Base-by-base conservation (phyloP, 805 yeast species). In the Spencermartinsiella europaea region DNA sequence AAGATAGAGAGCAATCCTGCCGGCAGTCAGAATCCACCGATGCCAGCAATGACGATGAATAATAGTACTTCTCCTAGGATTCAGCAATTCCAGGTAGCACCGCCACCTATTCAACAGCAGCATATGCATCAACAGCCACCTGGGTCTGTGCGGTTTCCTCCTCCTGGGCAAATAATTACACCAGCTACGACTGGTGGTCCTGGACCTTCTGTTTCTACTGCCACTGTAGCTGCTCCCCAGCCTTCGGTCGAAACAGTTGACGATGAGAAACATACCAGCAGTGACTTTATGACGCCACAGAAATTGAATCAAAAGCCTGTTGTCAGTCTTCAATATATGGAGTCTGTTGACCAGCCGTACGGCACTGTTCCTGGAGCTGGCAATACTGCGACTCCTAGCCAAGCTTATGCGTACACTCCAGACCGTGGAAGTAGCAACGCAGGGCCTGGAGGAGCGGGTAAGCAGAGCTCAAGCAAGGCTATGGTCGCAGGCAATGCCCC, bases 401-500 rank as follows among this genome's bases (percentile, higher is more conserved):
- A 47, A 34, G 28, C 53, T 15, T 55, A 53, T 12, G 81, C 83
- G 3, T 77, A 76, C 53, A 80, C 86, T 0, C 85, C 85, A 2
- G 85, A 79, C 51, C 61, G 85, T 34, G 82, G 82, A 8, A 54
- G 12, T 45, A 37, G 17, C 25, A 33, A 25, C 20, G 39, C 44
- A 3, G 37, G 47, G 15, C 7, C 38, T 12, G 46, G 39, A 4
- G 25, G 16, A 4, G 19, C 14, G 15, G 38, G 36, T 21, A 33
- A 34, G 21, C 31, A 2, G 16, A 19, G 35, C 12, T 5, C 16
- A n/a, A 34, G 21, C 5, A 38, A 16, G 10, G 21, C 44, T n/a
- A 16, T 34, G 7, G 19, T n/a, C 8, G n/a, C 37, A 5, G 37
- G 37, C 7, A 5, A n/a, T 5, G n/a, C 37, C n/a, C 19, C 37